phyloP scores from a whole-genome alignment of 306 rosid species.

The Spatholobus suberectus region DNA sequence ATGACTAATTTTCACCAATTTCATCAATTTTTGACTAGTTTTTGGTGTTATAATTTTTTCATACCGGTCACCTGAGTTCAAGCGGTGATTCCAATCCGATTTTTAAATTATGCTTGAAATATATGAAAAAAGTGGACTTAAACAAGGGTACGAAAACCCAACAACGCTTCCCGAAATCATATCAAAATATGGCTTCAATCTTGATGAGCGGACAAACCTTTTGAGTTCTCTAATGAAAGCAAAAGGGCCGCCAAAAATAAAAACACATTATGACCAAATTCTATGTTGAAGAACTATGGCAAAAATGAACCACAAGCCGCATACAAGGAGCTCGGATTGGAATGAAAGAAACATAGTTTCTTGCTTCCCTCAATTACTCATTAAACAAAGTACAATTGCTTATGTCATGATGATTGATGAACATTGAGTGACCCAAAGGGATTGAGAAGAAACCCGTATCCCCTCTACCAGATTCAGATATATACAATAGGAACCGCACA shows the following conservation, averaged over 20 bases:
- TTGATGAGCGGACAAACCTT: no score
- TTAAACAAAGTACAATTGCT: conserved; percentile 17
- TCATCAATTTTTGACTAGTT: neutral
- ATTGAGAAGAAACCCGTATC: conserved; percentile 6
- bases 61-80: neutral
- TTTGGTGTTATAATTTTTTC: no score
- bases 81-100: neutral
- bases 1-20: neutral
- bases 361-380: conserved; percentile 12
- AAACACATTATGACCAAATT: neutral
- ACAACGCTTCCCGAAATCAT: no score
- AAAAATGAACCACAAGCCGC: neutral
- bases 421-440: neutral
- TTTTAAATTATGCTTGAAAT: neutral
- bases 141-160: no score
- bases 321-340: neutral
- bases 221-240: no score
- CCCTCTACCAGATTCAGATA: conserved; percentile 20
- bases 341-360: neutral
- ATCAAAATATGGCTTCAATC: no score
- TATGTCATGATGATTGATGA: conserved; percentile 4
- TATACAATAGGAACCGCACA: neutral
- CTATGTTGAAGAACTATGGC: conserved; percentile 17
- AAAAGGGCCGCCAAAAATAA: no score
- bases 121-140: neutral